Percentiles rank a stretch among this genome's conserved stretches.
Conservation (phyloP, 2,329 filamentous ascomycete genomes). For the Sclerotiophoma versabilis region DNA sequence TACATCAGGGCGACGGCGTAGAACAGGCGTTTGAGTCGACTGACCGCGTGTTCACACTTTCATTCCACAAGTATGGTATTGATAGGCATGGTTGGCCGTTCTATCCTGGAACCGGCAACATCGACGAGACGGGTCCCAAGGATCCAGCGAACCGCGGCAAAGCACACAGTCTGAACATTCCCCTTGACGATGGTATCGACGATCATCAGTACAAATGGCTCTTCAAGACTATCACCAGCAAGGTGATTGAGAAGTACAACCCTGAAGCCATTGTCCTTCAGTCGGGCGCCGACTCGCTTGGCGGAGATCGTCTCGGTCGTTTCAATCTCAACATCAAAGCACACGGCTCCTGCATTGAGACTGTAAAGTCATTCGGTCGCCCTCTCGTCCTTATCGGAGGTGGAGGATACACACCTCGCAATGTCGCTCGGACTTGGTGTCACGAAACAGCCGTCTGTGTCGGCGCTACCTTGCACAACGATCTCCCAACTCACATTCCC, state of each 20-base stretch:
- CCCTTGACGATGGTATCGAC: slow-evolving; percentile 87
- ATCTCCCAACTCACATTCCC: slow-evolving; percentile 80
- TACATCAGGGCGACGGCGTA: slow-evolving; percentile 89
- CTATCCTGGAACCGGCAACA: slow-evolving; percentile 89
- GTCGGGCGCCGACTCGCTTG: slow-evolving; percentile 93
- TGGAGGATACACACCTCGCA: slow-evolving; percentile 94
- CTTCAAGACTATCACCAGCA: slow-evolving; percentile 81
- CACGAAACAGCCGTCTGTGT: slow-evolving; percentile 95
- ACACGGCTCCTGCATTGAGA: slow-evolving; percentile 89
- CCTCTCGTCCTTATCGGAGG: slow-evolving; percentile 92
- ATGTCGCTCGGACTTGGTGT: slow-evolving; percentile 95
- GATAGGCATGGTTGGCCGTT: slow-evolving; percentile 63
- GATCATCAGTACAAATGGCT: slow-evolving; percentile 87
- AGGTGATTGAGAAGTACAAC: slow-evolving; percentile 82
- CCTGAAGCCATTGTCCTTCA: slow-evolving; percentile 92
- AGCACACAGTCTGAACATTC: slow-evolving; percentile 89
- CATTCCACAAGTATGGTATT: slow-evolving; percentile 95
- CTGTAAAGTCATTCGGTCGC: slow-evolving; percentile 79
- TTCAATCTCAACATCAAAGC: slow-evolving; percentile 98
- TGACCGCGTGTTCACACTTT: slow-evolving; percentile 89
- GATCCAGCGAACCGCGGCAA: slow-evolving; percentile 86
- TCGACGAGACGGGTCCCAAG: slow-evolving; percentile 83
- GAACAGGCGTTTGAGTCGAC: slow-evolving; percentile 91
- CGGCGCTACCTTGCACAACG: slow-evolving; percentile 72
- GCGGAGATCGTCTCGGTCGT: slow-evolving; percentile 88